Base-by-base conservation (phyloP, 202 grass and related monocot genomes). In the Brachypodium distachyon region DNA sequence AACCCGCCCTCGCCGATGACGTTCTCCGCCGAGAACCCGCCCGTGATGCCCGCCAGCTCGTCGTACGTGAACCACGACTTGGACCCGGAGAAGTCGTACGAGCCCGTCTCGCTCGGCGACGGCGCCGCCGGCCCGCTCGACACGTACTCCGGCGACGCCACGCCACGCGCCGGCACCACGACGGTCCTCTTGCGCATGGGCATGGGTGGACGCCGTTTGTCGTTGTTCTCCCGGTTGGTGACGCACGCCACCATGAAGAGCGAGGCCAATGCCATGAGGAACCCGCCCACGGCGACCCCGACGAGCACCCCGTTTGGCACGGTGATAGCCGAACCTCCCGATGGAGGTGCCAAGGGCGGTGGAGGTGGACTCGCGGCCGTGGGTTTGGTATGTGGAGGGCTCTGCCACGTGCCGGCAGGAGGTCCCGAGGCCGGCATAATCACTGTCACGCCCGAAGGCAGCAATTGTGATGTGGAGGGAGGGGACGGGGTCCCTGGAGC, bases 1-100 rank as follows among this genome's bases (percentile, higher is more conserved):
- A 93, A 97, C 32, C 94, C 88, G 50, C 94, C 94, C 50, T 97
- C 86, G 13, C 94, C 94, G 70, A 97, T 87, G 47, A 91, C 74
- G 51, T 90, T 93, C 42, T 0, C 60, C 23, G 31, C 18, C 78
- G 90, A 32, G 79, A 97, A 97, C n/a, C 84, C 86, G 67, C 54
- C 68, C 34, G 94, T 97, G 77, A 92, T 77, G 3, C 56, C 56
- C 64, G 11, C 51, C 72, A 97, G 85, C 57, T 94, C 91, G 12
- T 91, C 82, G 39, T 97, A 97, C 58, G 86, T 82, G 77, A 94
- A 91, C 67, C 77, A 89, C 26, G 86, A 78, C 62, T 78, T 84
- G 68, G 69, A 76, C 1, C 87, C 84, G 12, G 59, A 58, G 39
- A 54, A 43, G 9, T 90, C 77, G 57, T 87, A 87, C 38, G 84